Percentiles rank a stretch among this genome's conserved stretches.
Conservation (phyloP, 1,139 yeast species). For the Blastobotrys serpentis region DNA sequence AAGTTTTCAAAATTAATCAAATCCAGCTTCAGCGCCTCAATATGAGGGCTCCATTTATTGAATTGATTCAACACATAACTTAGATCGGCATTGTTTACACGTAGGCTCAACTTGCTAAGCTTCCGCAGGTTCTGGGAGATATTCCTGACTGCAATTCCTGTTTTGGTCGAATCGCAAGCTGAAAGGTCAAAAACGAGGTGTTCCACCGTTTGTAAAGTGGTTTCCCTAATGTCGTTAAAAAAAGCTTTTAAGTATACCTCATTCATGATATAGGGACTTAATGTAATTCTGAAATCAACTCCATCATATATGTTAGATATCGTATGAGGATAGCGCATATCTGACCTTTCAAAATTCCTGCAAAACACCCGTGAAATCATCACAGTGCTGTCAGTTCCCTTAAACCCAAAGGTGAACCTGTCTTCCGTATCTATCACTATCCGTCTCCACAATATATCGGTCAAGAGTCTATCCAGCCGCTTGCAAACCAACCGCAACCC, state of each 20-base stretch:
- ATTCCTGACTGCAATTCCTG: neutral
- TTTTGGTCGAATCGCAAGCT: neutral
- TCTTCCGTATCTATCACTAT: neutral
- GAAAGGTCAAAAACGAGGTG: neutral
- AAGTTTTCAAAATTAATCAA: neutral
- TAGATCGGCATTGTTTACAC: neutral
- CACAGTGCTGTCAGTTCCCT: neutral
- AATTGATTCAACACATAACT: neutral
- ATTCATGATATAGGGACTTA: neutral
- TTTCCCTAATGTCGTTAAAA: neutral
- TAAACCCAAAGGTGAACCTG: neutral
- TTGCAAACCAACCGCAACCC: neutral
- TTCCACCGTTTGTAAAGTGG: neutral
- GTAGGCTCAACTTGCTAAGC: neutral
- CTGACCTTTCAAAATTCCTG: neutral
- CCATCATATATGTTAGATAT: neutral
- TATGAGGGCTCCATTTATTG: neutral
- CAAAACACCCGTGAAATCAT: neutral
- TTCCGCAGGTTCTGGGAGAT: neutral
- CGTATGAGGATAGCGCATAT: neutral
- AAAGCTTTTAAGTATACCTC: neutral
- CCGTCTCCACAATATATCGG: neutral
- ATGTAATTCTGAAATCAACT: neutral
- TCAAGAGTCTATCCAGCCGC: neutral
- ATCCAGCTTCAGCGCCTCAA: neutral